phyloP scores from a whole-genome alignment of 2,329 filamentous ascomycete species.

The Aspergillus hortae region DNA sequence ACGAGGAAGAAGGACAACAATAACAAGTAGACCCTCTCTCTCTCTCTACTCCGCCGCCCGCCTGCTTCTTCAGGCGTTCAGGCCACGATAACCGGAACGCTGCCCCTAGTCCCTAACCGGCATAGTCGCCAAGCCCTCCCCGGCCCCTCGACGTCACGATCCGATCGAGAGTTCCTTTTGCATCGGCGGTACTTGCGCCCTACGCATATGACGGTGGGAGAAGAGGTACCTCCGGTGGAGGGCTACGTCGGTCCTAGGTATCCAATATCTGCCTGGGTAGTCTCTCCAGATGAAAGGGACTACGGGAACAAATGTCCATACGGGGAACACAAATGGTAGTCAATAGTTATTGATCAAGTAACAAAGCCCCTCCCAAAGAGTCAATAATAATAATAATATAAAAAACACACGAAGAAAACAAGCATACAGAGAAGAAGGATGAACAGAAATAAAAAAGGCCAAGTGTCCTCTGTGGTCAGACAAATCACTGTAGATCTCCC shows the following conservation, averaged over 20 bases:
- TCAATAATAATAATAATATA: background rate
- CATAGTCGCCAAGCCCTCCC: constrained; percentile 24
- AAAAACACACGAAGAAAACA: background rate
- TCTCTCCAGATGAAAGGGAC: too few species aligned
- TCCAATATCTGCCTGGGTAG: too few species aligned
- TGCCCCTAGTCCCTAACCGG: constrained; percentile 24
- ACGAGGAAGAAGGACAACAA: constrained; percentile 8
- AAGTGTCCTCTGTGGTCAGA: background rate
- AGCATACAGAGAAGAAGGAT: background rate
- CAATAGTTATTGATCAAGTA: background rate
- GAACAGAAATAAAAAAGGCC: background rate
- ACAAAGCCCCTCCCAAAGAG: background rate
- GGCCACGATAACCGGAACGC: constrained; percentile 42
- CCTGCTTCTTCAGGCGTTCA: constrained; percentile 23
- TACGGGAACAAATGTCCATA: too few species aligned
- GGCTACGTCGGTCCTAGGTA: too few species aligned
- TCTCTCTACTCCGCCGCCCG: constrained; percentile 1
- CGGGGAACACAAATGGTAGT: background rate
- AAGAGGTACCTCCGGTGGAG: too few species aligned
- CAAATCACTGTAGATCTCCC: background rate
- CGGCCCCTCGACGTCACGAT: constrained; percentile 8
- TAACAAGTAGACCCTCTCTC: constrained; percentile 1
- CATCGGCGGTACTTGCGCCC: background rate
- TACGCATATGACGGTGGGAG: too few species aligned
- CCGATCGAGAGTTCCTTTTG: background rate